phyloP scores from a whole-genome alignment of 257 asterid species.

The Henckelia pumila region DNA sequence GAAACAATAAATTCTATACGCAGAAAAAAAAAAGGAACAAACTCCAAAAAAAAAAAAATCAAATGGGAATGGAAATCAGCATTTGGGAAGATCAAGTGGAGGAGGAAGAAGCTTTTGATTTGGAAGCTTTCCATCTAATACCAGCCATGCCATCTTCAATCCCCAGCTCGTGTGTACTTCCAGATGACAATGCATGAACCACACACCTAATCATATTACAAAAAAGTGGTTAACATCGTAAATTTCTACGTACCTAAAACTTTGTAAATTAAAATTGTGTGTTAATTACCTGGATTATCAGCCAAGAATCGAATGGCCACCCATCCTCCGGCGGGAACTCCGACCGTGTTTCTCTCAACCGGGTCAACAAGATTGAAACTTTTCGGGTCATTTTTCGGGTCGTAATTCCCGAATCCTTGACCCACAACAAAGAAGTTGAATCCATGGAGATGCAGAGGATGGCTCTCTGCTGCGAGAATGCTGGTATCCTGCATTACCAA shows the following conservation, averaged over 20 bases:
- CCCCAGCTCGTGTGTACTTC: conserved; percentile 51
- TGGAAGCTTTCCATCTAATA: conserved; percentile 39
- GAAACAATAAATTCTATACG: background rate
- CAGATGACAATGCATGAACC: conserved; percentile 48
- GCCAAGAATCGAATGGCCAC: conserved; percentile 49
- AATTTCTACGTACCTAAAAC: too few relatives aligned
- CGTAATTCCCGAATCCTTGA: conserved; percentile 44
- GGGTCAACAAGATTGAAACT: conserved; percentile 49
- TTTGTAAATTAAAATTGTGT: too few relatives aligned
- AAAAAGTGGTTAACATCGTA: too few relatives aligned
- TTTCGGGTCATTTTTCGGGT: conserved; percentile 32
- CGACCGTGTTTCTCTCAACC: conserved; percentile 39
- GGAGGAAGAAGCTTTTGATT: conserved; percentile 43
- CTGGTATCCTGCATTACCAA: conserved; percentile 44
- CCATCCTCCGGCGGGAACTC: conserved; percentile 54
- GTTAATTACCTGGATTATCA: conserved; percentile 46
- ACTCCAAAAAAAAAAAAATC: background rate
- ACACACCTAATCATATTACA: conserved; percentile 35
- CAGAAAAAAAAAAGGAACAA: background rate
- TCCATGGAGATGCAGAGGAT: conserved; percentile 55
- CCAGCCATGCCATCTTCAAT: conserved; percentile 50
- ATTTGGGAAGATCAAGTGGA: conserved; percentile 44
- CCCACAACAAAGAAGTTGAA: conserved; percentile 46
- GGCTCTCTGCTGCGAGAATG: conserved; percentile 41
- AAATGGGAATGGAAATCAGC: conserved; percentile 25